Evolutionary conservation across 169 alveolate genomes (phyloP).

Genomic region (Plasmodium vinckei): DNA sequence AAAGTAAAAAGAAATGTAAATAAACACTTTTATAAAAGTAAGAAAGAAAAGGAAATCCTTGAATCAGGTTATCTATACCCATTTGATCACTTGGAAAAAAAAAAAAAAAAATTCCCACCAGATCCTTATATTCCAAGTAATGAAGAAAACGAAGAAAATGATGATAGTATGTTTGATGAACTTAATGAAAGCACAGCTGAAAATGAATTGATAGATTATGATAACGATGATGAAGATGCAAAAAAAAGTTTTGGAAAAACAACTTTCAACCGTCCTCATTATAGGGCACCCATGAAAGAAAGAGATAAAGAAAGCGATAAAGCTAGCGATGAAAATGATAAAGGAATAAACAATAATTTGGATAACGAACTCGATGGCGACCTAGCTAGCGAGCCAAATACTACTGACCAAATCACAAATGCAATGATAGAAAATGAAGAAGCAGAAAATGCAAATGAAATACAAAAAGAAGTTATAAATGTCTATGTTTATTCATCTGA

Average conservation of each 20-base stretch:
- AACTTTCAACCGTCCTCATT: slow-evolving; percentile 25
- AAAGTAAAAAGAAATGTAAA: slow-evolving; percentile 9
- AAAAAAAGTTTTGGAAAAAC: slow-evolving; percentile 52
- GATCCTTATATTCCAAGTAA: slow-evolving; percentile 56
- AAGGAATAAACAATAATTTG: background rate
- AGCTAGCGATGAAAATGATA: no score
- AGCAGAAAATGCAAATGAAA: background rate
- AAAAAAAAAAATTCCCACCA: slow-evolving; percentile 73
- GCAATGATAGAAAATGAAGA: no score
- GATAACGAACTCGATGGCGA: background rate
- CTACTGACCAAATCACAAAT: no score
- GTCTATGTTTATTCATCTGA: slow-evolving; percentile 11
- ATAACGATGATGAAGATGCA: slow-evolving; percentile 63
- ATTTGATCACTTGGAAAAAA: slow-evolving; percentile 70
- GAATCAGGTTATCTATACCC: slow-evolving; percentile 73
- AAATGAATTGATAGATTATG: slow-evolving; percentile 35
- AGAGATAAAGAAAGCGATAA: background rate
- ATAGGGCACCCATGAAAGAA: background rate
- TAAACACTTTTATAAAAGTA: slow-evolving; percentile 39
- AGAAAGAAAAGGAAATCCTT: slow-evolving; percentile 49
- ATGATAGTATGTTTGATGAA: slow-evolving; percentile 20
- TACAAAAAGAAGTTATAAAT: slow-evolving; percentile 17
- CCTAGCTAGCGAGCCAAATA: background rate
- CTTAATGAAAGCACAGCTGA: slow-evolving; percentile 19
- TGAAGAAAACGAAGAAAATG: slow-evolving; percentile 36